Base-by-base conservation (phyloP, 2,329 filamentous ascomycete species). In the Colletotrichum caudatum region DNA sequence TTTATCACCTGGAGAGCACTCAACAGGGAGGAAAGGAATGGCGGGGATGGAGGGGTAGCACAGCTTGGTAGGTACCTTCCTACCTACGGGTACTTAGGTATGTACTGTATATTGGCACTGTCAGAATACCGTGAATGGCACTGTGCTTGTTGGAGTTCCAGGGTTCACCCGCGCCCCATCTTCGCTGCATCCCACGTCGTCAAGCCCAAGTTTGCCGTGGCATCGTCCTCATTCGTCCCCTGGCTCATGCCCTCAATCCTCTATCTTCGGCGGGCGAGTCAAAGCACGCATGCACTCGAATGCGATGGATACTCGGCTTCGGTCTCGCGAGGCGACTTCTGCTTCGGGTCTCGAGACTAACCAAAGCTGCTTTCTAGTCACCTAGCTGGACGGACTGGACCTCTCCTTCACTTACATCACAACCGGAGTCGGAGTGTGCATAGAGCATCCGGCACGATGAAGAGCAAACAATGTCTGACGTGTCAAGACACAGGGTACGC, bases 381-480 rank as follows among this genome's bases (percentile, higher is more conserved):
- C 16, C 33, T 14, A 4, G 14, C 37, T 23, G 7, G 14, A 8
- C 7, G n/a, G n/a, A 16, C 44, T 23, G 20, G 12, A 16, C 58
- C 35, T 16, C 54, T 33, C 23, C 11, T 54, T 20, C 26, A n/a
- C 9, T 57, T 50, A 7, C 41, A 33, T 64, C 29, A 5, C 23
- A 23, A 29, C 46, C 29, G 16, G 46, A n/a, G 33, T 50, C 37
- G 37, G 69, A 20, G 33, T 58, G 69, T 64, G 59, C 50, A 35
- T 46, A 62, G 56, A 72, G 57, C 37, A 66, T 61, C 61, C 70
- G 67, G 48, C 33, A 53, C 51, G 51, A 51, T 50, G 39, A 44
- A 57, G 44, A 46, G 29, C 67, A 70, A 72, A 64, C 66, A 48
- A 53, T 23, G 48, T 66, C 70, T 71, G 66, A 66, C 70, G 70